phyloP scores from a whole-genome alignment of 2,329 filamentous ascomycete species.

The Xylariaceae sp. region DNA sequence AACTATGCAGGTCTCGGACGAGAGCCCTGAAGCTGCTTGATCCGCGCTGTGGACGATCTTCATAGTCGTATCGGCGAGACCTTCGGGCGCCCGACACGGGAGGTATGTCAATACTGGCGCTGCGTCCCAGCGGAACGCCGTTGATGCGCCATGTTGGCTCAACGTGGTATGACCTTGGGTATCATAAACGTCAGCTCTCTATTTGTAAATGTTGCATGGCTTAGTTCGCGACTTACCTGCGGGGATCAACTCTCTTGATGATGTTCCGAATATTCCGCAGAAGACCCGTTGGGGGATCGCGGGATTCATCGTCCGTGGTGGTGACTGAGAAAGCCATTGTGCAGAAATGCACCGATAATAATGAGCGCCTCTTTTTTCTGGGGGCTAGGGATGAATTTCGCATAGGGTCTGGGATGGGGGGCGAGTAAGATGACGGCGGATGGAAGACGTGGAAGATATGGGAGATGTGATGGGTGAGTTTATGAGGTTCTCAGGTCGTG shows the following conservation, averaged over 20 bases:
- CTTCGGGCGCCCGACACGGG: background rate
- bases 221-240: slow-evolving; percentile 7
- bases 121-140: slow-evolving; percentile 6
- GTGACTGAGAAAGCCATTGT: slow-evolving; percentile 6
- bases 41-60: background rate
- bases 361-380: background rate
- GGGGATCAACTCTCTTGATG: slow-evolving; percentile 13
- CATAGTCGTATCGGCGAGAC: background rate
- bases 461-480: background rate
- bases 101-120: background rate
- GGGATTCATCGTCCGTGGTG: background rate
- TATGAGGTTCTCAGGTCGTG: background rate
- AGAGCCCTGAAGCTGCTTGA: background rate
- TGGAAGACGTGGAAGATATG: background rate
- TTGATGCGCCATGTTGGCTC: slow-evolving; percentile 21
- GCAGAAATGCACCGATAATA: background rate
- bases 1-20: background rate
- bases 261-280: slow-evolving; percentile 7
- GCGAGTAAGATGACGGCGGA: background rate
- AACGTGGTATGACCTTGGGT: slow-evolving; percentile 13
- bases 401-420: background rate
- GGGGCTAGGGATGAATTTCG: background rate
- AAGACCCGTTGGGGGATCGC: background rate
- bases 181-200: background rate
- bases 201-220: background rate